Evolutionary conservation across 257 asterid genomes (phyloP).

Genomic region (Petunia axillaris): DNA sequence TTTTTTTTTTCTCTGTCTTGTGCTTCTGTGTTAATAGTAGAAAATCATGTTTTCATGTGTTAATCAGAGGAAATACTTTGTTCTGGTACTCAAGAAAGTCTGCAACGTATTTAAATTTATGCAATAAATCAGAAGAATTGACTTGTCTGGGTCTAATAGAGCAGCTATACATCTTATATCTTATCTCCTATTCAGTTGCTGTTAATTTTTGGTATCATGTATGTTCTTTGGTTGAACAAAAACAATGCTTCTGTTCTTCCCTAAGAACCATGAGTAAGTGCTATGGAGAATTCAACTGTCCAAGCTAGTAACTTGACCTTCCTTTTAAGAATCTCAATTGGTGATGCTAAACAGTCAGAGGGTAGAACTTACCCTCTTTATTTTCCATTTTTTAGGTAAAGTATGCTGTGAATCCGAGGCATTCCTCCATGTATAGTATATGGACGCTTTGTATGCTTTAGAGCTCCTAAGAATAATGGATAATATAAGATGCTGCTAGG

Average conservation of each 20-base stretch:
- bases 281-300: slow-evolving; percentile 1
- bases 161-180: neutral
- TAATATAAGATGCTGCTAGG: neutral
- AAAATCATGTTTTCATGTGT: neutral
- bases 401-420: neutral
- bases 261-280: slow-evolving; percentile 5
- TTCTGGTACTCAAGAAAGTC: slow-evolving; percentile 7
- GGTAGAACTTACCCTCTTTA: neutral
- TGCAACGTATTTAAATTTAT: neutral
- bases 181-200: neutral
- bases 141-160: neutral
- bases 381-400: neutral
- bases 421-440: neutral
- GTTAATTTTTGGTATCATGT: neutral
- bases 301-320: neutral
- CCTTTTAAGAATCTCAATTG: neutral
- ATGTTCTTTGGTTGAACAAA: neutral
- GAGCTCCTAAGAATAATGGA: neutral
- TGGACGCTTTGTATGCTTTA: neutral
- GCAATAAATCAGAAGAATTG: neutral
- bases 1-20: slow-evolving; percentile 13
- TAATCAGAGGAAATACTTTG: neutral
- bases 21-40: slow-evolving; percentile 18
- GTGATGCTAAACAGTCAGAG: neutral
- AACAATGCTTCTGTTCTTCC: neutral